Base-by-base conservation (phyloP, 202 grass and related monocot species). In the Elaeis oleifera region DNA sequence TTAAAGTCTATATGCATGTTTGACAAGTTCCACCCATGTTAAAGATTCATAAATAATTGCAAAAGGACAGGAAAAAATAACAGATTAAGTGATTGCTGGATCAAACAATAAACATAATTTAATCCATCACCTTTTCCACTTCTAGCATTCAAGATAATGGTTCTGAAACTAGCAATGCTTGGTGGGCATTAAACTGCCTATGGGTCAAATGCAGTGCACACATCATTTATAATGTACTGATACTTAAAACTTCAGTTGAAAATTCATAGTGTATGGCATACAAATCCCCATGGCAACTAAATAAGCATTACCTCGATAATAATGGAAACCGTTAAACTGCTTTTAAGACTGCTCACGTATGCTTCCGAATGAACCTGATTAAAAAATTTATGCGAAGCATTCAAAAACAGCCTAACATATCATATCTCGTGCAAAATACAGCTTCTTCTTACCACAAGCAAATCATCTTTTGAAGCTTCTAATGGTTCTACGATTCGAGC, bases 391-490 rank as follows among this genome's bases (percentile, higher is more conserved):
- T 66, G 5, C 19, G 44, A 57, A 17, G 16, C 54, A 57, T 24
- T 76, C 20, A 31, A 62, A 54, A 23, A 39, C 23, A 36, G 16
- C 18, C 20, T 1, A 28, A 48, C 57, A 59, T 11, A 5, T 59
- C 9, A 24, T 0, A 13, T 25, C 29, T 20, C 13, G 59, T 65
- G 58, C 60, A 51, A 16, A 62, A 64, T 50, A 20, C 5, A 69
- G 16, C 20, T 58, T 22, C 82, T 71, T 55, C 82, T 71, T 55
- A 97, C 92, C 92, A 97, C 92, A 29, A 89, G 70, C 14, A 97
- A 83, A 79, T 91, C 88, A 44, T 97, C 88, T 62, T 79, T 83
- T 56, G 84, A 70, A 76, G 84, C 88, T 73, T 97, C 88, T 63
- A 89, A 31, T 36, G 92, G 92, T 51, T 97, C 92, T 48, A 97